phyloP scores from a whole-genome alignment of 1,284 basidiomycete species.

The Mycosarcoma mackinlayi region DNA sequence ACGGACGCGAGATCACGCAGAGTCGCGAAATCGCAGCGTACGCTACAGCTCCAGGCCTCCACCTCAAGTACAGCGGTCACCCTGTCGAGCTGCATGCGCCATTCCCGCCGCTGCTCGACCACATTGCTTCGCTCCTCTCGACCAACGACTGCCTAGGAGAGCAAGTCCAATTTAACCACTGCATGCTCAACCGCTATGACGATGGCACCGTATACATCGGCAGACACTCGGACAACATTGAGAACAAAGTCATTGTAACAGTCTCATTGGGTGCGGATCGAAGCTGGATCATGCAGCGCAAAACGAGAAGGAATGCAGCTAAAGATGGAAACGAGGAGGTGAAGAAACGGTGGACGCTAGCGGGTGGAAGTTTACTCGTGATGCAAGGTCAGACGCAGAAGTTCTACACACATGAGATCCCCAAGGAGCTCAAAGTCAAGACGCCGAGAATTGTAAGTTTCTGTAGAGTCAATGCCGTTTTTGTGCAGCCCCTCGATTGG shows the following conservation, averaged over 20 bases:
- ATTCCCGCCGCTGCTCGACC: slow-evolving; percentile 69
- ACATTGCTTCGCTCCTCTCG: slow-evolving; percentile 68
- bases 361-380: slow-evolving; percentile 71
- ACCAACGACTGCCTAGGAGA: slow-evolving; percentile 67
- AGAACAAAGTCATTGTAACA: slow-evolving; percentile 71
- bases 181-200: slow-evolving; percentile 73
- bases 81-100: slow-evolving; percentile 69
- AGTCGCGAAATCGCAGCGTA: slow-evolving; percentile 69
- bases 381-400: slow-evolving; percentile 73
- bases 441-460: slow-evolving; percentile 50
- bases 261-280: slow-evolving; percentile 71
- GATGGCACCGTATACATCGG: slow-evolving; percentile 71
- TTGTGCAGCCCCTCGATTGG: background rate
- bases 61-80: slow-evolving; percentile 70
- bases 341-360: slow-evolving; percentile 68
- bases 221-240: slow-evolving; percentile 68
- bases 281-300: slow-evolving; percentile 71
- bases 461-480: too few species aligned
- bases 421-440: slow-evolving; percentile 57
- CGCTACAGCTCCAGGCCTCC: slow-evolving; percentile 68
- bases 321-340: slow-evolving; percentile 6
- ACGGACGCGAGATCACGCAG: slow-evolving; percentile 72
- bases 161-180: slow-evolving; percentile 72
- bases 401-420: slow-evolving; percentile 70
- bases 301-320: slow-evolving; percentile 8